A percentile compares a stretch with the other conserved stretches of the same genome.
These are phyloP conservation scores for Leccinum subgranulosum DNA, from an alignment of 768 basidiomycete genomes.

Conservation along the genomic window DNA sequence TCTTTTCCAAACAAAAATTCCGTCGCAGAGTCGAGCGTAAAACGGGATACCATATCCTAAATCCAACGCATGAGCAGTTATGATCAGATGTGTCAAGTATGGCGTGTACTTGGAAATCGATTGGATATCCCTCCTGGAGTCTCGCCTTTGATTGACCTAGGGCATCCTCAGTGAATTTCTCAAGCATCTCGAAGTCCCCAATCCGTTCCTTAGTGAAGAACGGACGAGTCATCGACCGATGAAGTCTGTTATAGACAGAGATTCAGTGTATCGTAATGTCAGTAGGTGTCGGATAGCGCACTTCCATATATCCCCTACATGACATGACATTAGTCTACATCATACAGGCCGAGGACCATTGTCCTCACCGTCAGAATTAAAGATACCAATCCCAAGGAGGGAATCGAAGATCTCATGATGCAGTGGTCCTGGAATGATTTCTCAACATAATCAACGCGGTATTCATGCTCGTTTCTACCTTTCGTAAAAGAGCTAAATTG, in stretches of 20 bases:
- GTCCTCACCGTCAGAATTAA: constrained; percentile 49
- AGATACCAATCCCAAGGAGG: constrained; percentile 53
- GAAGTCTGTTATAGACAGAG: not conserved
- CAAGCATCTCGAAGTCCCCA: constrained; percentile 54
- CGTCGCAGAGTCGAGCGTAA: constrained; percentile 58
- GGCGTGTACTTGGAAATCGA: constrained; percentile 51
- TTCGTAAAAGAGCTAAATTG: constrained; percentile 41
- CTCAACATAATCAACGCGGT: constrained; percentile 19
- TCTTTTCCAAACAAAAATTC: constrained; percentile 55
- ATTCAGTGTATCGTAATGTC: not conserved
- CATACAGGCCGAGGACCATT: not conserved
- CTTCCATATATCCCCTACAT: constrained; percentile 54
- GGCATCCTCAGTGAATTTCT: constrained; percentile 46
- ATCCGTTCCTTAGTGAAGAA: constrained; percentile 57
- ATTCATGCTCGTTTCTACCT: constrained; percentile 14
- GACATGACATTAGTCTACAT: not conserved
- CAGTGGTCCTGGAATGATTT: constrained; percentile 7
- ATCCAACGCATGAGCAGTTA: not conserved
- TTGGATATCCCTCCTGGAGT: constrained; percentile 43
- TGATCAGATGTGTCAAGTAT: not conserved
- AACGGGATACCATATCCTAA: constrained; percentile 52
- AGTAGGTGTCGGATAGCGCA: constrained; percentile 15
- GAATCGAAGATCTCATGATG: constrained; percentile 9
- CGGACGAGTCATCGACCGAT: constrained; percentile 44
- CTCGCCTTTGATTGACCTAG: constrained; percentile 44